Conservation (phyloP, 495 filamentous ascomycete species). For the Echria macrotheca region DNA sequence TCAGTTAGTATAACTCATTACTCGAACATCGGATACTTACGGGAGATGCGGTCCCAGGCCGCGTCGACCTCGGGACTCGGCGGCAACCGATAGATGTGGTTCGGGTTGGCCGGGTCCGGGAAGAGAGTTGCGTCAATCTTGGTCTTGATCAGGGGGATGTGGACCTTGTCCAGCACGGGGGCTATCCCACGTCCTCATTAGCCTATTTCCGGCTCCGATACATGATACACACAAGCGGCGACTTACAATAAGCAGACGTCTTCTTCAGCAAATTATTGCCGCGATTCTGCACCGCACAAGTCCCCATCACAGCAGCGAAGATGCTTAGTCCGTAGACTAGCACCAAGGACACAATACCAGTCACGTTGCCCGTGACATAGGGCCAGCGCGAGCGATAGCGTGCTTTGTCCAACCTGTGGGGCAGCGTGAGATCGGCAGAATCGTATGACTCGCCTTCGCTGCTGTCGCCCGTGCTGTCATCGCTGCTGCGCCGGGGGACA, state of each 20-base stretch:
- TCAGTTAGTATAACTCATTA: too few species aligned
- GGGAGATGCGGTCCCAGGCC: not conserved
- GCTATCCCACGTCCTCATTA: not conserved
- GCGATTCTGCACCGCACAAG: not conserved
- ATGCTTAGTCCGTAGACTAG: not conserved
- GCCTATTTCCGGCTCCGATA: not conserved
- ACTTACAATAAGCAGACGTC: not conserved
- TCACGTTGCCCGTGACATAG: not conserved
- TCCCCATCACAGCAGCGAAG: not conserved
- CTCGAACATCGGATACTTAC: too few species aligned
- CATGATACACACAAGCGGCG: not conserved
- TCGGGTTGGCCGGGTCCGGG: not conserved
- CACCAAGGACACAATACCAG: not conserved
- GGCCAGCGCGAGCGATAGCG: not conserved
- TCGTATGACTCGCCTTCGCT: too few species aligned
- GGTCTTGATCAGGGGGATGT: not conserved
- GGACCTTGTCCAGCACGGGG: not conserved
- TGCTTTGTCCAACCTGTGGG: not conserved
- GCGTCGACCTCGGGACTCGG: not conserved
- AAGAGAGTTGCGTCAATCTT: not conserved
- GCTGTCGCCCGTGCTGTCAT: too few species aligned
- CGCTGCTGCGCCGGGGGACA: not conserved
- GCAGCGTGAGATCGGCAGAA: too few species aligned
- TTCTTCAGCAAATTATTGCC: not conserved
- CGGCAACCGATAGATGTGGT: not conserved